Base-by-base conservation (phyloP, 2,329 filamentous ascomycete genomes). In the Paraphoma chrysanthemicola region DNA sequence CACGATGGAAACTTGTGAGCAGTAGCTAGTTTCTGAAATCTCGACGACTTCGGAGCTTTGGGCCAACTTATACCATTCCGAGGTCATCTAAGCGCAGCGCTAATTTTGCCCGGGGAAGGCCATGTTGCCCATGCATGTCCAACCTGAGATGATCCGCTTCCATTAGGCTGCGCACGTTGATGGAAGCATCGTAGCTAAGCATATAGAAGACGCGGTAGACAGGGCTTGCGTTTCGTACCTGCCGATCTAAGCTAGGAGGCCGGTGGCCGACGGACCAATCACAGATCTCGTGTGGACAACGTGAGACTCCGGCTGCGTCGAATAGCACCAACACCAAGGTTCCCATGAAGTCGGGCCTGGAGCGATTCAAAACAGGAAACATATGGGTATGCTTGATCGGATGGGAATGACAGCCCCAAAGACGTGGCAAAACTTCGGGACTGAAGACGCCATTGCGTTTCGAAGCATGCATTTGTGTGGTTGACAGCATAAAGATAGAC, bases 241-340 rank as follows among this genome's bases (percentile, higher is more conserved):
- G 57, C 62, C 38, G 48, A 60, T 57, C 53, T 49, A 45, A 51
- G 62, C 55, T 56, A 57, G 48, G 14, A 16, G 56, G 30, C 12
- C 23, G n/a, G 44, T 39, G 10, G 16, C 12, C 14, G 17, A 51
- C 9, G 3, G 18, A 18, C 66, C 62, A 68, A 67, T 64, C 50
- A 57, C 10, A 36, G 31, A 28, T n/a, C 12, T 7, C n/a, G n/a
- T 23, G n/a, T 18, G 23, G 2, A 29, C 44, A 67, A 68, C 64
- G 64, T 68, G 64, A 65, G 57, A 67, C 57, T 18, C 12, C 11
- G 10, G 23, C 12, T 42, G 14, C 47, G n/a, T 43, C 36, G 12
- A 12, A 43, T 31, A 42, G 28, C 29, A 30, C 30, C 17, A 9
- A 29, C n/a, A 10, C 44, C 23, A 33, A 2, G 28, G 16, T 30